Percentiles rank a stretch among this genome's conserved stretches.
These are phyloP conservation scores for Exserohilum turcica DNA, from an alignment of 2,329 filamentous ascomycete genomes.

Conservation along the genomic window DNA sequence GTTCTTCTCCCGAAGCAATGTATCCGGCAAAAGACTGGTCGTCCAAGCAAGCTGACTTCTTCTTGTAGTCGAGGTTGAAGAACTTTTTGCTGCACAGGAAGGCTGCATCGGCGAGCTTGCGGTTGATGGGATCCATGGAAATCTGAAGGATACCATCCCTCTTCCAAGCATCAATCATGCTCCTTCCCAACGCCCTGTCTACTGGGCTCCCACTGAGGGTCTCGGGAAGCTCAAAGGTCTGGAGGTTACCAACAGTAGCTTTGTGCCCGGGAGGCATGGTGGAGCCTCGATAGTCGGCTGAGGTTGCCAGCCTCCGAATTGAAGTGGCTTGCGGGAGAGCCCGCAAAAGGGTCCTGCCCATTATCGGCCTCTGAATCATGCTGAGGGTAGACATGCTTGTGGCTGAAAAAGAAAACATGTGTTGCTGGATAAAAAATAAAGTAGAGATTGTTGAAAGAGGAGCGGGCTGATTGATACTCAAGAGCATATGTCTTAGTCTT, in stretches of 20 bases:
- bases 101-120: conserved; percentile 12
- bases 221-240: conserved; percentile 12
- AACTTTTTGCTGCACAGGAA: conserved; percentile 15
- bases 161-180: conserved; percentile 16
- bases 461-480: too few species aligned
- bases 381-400: conserved; percentile 3
- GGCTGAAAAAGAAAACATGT: not conserved
- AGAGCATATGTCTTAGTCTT: too few species aligned
- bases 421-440: too few species aligned
- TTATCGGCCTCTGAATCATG: conserved; percentile 1
- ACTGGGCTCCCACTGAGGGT: conserved; percentile 6
- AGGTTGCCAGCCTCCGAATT: not conserved
- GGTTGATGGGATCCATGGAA: conserved; percentile 15
- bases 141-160: conserved; percentile 14
- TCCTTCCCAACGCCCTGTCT: conserved; percentile 12
- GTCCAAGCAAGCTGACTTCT: conserved; percentile 55
- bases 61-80: conserved; percentile 4
- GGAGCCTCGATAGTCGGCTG: not conserved
- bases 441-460: too few species aligned
- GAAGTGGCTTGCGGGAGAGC: not conserved
- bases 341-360: not conserved
- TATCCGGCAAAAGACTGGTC: conserved; percentile 56
- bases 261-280: conserved; percentile 11
- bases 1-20: conserved; percentile 55
- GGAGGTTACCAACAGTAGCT: conserved; percentile 7